phyloP scores from a whole-genome alignment of 257 asterid species.

The Salvia splendens region DNA sequence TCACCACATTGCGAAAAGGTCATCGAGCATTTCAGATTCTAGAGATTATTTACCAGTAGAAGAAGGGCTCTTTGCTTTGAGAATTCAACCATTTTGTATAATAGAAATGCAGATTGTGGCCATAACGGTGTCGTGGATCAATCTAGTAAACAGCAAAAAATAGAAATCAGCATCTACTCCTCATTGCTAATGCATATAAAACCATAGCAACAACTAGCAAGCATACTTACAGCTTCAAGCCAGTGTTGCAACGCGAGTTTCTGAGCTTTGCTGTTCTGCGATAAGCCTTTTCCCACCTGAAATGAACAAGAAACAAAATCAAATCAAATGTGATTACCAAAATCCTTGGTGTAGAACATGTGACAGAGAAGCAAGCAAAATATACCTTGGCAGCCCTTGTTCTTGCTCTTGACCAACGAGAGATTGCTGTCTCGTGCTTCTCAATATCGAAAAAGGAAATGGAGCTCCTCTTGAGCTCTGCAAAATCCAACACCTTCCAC shows the following conservation, averaged over 20 bases:
- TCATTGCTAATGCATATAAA: not conserved
- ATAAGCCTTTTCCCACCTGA: slow-evolving; percentile 92
- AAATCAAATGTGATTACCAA: slow-evolving; percentile 3
- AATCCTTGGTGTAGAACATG: not conserved
- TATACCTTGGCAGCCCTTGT: slow-evolving; percentile 93
- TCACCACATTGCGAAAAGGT: not conserved
- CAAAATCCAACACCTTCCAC: slow-evolving; percentile 94
- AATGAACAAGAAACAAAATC: not conserved
- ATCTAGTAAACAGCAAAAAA: slow-evolving; percentile 47
- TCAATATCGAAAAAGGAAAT: slow-evolving; percentile 85
- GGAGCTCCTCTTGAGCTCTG: slow-evolving; percentile 88
- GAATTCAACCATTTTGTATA: slow-evolving; percentile 78
- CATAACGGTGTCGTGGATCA: slow-evolving; percentile 96
- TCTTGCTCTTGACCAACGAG: slow-evolving; percentile 93
- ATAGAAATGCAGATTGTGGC: slow-evolving; percentile 91
- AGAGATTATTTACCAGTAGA: slow-evolving; percentile 68
- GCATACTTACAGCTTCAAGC: slow-evolving; percentile 92
- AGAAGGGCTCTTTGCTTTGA: slow-evolving; percentile 92
- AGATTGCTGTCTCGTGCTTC: slow-evolving; percentile 84
- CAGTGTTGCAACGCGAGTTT: slow-evolving; percentile 94
- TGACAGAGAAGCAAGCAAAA: not conserved
- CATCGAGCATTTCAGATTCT: not conserved
- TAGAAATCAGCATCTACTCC: slow-evolving; percentile 31
- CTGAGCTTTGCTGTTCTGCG: slow-evolving; percentile 80
- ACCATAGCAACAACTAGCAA: not conserved